Percentiles rank a stretch among this genome's conserved stretches.
Conservation (phyloP, 2,329 filamentous ascomycete genomes). For the Aspergillus pseudoterreus region DNA sequence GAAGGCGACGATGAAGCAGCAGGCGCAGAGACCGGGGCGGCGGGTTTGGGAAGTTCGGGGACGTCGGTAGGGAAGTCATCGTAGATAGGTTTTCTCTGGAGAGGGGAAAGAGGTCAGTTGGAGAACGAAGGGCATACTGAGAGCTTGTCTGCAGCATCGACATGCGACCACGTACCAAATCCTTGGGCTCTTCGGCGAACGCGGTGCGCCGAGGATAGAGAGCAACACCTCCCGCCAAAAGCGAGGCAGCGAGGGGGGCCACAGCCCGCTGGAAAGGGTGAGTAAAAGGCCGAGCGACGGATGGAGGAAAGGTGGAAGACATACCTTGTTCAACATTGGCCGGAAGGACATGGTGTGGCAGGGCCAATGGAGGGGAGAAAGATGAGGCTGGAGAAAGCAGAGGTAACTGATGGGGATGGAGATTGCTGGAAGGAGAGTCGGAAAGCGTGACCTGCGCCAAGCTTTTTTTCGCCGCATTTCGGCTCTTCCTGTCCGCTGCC, state of each 20-base stretch:
- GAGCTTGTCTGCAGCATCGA: neutral
- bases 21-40: conserved; percentile 15
- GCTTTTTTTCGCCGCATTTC: conserved; percentile 24
- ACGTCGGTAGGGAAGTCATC: conserved; percentile 35
- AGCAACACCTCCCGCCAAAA: conserved; percentile 38
- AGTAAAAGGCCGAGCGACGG: conserved; percentile 19
- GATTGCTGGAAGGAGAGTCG: conserved; percentile 7
- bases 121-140: neutral
- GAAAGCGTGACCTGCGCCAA: conserved; percentile 19
- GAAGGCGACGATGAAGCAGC: conserved; percentile 27
- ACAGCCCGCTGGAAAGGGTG: conserved; percentile 33
- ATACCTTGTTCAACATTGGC: conserved; percentile 40
- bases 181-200: conserved; percentile 40
- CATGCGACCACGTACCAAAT: conserved; percentile 26
- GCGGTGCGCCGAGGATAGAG: conserved; percentile 39
- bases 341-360: conserved; percentile 36
- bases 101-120: neutral
- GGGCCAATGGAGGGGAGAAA: conserved; percentile 23
- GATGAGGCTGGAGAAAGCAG: conserved; percentile 17
- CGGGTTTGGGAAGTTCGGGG: conserved; percentile 23
- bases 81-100: conserved; percentile 43
- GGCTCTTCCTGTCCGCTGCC: conserved; percentile 19
- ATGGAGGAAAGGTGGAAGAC: conserved; percentile 3
- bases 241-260: conserved; percentile 38
- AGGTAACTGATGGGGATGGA: conserved; percentile 16